Evolutionary conservation across 2,329 filamentous ascomycete species (phyloP), one percentile per base, ranked within the genome.

Genomic region (Juglanconis sp.): DNA sequence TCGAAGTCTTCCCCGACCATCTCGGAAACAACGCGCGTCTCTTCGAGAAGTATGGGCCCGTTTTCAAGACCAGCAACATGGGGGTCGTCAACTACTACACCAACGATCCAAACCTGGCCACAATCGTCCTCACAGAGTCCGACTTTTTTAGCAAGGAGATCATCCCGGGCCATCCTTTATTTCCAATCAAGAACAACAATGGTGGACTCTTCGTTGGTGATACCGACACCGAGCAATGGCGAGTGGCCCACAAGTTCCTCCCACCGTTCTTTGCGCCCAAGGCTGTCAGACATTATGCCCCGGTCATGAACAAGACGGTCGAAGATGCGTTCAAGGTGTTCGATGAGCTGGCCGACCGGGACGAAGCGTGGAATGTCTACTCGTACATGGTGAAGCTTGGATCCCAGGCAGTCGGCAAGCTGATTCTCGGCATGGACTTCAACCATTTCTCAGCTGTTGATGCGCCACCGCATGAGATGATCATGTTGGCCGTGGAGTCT

Each of bases 281-380:
- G 66, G 85, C 85, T 0, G 83, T 87, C 4, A 74, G 81, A 1
- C 85, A 87, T 65, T 87, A 87, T 62, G 78, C 82, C 0, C 83
- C 84, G 0, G 78, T 76, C 0, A 87, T 88, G 82, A 82, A 86
- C 63, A 69, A 75, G 51, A 80, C 79, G 0, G 76, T 83, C 2
- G 78, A 84, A 64, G 73, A 79, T 17, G 69, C 81, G 0, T 86
- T 81, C 66, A 73, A 72, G 5, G 77, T 81, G 1, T 80, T 81
- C 36, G 79, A 81, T 61, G 73, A 77, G 53, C 73, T 87, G 0
- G 83, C 85, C 63, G 69, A 77, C 36, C 69, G 75, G 0, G 77
- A 71, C 4, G 75, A 79, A 63, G 73, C 77, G 3, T 81, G 73
- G 71, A 81, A 81, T 59, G 79, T 79, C 4, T 81, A 81, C 61